Evolutionary conservation across 306 rosid species (phyloP).

Genomic region (Pyrus communis): DNA sequence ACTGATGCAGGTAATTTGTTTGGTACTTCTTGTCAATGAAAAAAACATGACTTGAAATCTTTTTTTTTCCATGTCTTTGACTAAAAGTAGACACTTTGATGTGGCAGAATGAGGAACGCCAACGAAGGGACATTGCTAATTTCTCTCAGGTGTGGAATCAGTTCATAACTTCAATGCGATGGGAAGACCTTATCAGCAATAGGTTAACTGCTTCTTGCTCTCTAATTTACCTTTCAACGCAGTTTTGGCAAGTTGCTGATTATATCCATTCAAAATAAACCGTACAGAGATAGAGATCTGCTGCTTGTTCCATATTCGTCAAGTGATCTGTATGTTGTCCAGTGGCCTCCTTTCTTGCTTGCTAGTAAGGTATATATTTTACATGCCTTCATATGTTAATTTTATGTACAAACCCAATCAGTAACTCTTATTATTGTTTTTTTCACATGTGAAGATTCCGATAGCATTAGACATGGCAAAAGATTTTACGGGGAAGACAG

Average conservation of each 20-base stretch:
- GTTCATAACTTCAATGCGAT: slow-evolving; percentile 73
- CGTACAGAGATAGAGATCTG: slow-evolving; percentile 77
- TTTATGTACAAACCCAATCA: background rate
- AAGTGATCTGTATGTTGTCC: slow-evolving; percentile 54
- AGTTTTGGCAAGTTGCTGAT: slow-evolving; percentile 28
- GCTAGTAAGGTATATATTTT: slow-evolving; percentile 75
- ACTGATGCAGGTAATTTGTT: background rate
- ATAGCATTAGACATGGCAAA: slow-evolving; percentile 98
- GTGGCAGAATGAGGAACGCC: slow-evolving; percentile 46
- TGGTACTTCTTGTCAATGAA: background rate
- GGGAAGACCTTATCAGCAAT: slow-evolving; percentile 86
- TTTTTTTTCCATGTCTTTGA: background rate
- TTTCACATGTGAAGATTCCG: slow-evolving; percentile 66
- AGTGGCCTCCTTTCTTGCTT: slow-evolving; percentile 99
- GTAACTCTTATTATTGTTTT: background rate
- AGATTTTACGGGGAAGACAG: slow-evolving; percentile 70
- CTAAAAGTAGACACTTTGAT: slow-evolving; percentile 19
- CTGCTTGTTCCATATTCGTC: slow-evolving; percentile 77
- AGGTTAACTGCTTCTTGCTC: slow-evolving; percentile 38
- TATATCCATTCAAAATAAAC: slow-evolving; percentile 14
- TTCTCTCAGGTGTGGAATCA: slow-evolving; percentile 91
- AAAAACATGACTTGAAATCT: background rate
- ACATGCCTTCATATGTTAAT: slow-evolving; percentile 14
- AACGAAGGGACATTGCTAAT: slow-evolving; percentile 54
- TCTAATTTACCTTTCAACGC: background rate